Base-by-base conservation (phyloP, 2,329 filamentous ascomycete species). In the Tolypocladium tundrense region DNA sequence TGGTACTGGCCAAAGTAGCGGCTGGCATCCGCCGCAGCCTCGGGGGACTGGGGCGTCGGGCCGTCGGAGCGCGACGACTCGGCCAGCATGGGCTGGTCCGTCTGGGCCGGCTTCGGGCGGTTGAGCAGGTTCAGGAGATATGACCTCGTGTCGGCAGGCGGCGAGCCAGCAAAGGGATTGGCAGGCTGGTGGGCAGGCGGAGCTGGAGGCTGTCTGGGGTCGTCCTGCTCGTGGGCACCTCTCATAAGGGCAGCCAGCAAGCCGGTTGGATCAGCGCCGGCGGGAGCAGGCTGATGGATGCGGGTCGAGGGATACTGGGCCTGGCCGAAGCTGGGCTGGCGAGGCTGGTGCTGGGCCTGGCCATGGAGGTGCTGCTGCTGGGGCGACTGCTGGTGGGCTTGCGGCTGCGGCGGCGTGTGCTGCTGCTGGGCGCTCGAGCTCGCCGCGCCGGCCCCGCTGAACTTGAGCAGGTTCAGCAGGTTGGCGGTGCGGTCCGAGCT, bases 51-150 rank as follows among this genome's bases (percentile, higher is more conserved):
- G 5, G 79, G 77, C 7, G 78, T 79, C 62, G 74, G 68, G 57
- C 72, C 76, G 62, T 69, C 68, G 33, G 75, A 72, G 57, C 77
- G 75, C 27, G 75, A 70, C 14, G 73, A 66, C 60, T 80, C 78
- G 56, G 70, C 67, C 60, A 76, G 55, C 56, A 73, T 65, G 7
- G 72, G 72, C 62, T 75, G 74, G 53, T 85, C 82, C 53, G 75
- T 77, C 70, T 87, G 84, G 59, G 79, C 77, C 14, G 84, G 84
- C 73, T 87, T 91, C 56, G 88, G 86, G 54, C 88, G 86, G 67
- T 91, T 94, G 62, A 99, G 81, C 59, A 97, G 79, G 65, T 90
- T 88, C 61, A 97, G 84, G 53, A 99, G 79, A 68, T 94, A 89
- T 62, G 93, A 87, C 72, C 95, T 89, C 5, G 91, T 90, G 70